Evolutionary conservation across 768 basidiomycete genomes (phyloP).

Genomic region (Krasilnikovozyma curviuscula): DNA sequence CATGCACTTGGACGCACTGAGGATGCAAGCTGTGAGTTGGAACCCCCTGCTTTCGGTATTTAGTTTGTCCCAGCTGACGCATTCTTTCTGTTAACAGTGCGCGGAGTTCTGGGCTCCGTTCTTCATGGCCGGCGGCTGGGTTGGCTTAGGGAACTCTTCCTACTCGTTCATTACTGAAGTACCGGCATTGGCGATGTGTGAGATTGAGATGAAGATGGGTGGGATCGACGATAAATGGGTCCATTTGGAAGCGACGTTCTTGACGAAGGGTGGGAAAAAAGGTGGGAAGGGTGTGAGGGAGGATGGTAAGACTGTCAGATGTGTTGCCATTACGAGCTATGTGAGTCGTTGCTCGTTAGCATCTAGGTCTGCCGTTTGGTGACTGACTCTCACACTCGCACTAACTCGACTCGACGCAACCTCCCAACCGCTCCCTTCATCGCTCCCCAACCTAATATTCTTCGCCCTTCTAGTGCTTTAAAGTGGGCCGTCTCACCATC

Average conservation of each 20-base stretch:
- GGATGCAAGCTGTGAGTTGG: too few relatives aligned
- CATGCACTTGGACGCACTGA: neutral
- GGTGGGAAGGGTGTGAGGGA: neutral
- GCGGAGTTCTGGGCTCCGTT: constrained; percentile 2
- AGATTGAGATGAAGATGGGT: constrained; percentile 2
- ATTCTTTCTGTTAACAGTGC: too few relatives aligned
- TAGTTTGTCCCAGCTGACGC: too few relatives aligned
- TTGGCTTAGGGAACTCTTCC: constrained; percentile 19
- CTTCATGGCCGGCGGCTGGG: constrained; percentile 16
- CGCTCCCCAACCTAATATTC: neutral
- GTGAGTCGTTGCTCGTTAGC: too few relatives aligned
- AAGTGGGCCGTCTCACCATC: constrained; percentile 7
- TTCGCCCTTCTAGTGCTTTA: constrained; percentile 1
- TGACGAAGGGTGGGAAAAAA: neutral
- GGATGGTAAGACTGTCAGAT: neutral
- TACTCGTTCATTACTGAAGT: constrained; percentile 27
- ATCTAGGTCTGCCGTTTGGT: too few relatives aligned
- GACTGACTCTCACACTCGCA: neutral
- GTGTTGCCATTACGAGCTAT: neutral
- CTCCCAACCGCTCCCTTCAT: neutral
- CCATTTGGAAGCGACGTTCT: neutral
- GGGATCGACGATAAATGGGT: constrained; percentile 1
- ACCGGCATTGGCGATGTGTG: constrained; percentile 21
- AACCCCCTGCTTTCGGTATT: too few relatives aligned
- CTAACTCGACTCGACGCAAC: neutral